Evolutionary conservation across 495 filamentous ascomycete genomes (phyloP), one percentile per base, ranked within the genome.

Genomic region (Hyaloscypha finlandica): DNA sequence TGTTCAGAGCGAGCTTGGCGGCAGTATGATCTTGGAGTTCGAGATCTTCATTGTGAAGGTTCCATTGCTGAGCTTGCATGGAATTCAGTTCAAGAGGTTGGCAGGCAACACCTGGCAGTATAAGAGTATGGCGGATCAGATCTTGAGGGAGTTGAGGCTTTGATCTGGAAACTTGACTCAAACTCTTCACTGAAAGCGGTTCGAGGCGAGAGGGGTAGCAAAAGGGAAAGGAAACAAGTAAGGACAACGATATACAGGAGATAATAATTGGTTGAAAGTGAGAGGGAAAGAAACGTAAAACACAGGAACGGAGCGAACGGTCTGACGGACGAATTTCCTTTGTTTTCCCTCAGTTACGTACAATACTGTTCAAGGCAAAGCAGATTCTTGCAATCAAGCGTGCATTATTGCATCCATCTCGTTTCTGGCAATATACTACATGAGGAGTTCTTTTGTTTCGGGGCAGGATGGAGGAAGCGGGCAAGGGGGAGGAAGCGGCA

Each of bases 41-140:
- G 95, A 99, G 74, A 97, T 99, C 62, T 86, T 98, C 68, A 93
- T 99, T 67, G 95, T 99, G 67, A 99, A 99, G 81, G 92, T 99
- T 37, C 95, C 95, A 31, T 79, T 99, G 59, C 89, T 99, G 70
- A 91, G 89, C 25, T 78, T 99, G 67, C 94, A 98, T 73, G 95
- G 95, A 52, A 92, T 99, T 59, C 95, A 99, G 77, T 99, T 99
- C 82, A 99, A 99, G 84, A 92, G 94, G 77, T 88, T 98, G 55
- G 87, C 92, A 33, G 96, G 95, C 6, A 92, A 94, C 48, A 97
- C 95, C 68, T 97, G 94, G 94, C 93, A 97, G 78, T 99, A 97
- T 75, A 96, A 97, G 80, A 91, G 92, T 68, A 93, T 98, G 92
- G 95, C 95, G 53, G 92, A 96, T 77, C 92, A 91, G 74, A 98